Percentiles rank a stretch among this genome's conserved stretches.
Conservation (phyloP, 2,329 filamentous ascomycete genomes). For the Cladophialophora chaetospira region DNA sequence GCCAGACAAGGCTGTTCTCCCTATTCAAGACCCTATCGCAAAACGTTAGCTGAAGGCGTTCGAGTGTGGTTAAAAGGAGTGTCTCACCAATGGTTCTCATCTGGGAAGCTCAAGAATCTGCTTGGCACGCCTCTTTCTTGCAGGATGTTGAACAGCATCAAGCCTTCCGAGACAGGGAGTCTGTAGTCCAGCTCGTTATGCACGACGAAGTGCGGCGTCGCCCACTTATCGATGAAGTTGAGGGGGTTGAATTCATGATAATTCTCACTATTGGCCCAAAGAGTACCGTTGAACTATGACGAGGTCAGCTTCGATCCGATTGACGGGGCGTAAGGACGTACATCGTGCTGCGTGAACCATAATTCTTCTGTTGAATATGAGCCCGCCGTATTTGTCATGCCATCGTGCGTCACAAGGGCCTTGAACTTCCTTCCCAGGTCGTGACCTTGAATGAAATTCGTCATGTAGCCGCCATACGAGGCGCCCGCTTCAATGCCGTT, state of each 20-base stretch:
- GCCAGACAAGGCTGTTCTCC: slow-evolving; percentile 89
- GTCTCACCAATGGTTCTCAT: slow-evolving; percentile 63
- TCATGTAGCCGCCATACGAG: slow-evolving; percentile 50
- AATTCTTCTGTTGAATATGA: slow-evolving; percentile 55
- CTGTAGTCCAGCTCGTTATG: slow-evolving; percentile 86
- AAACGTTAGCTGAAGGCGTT: background rate
- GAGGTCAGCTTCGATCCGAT: slow-evolving; percentile 10
- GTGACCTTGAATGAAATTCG: slow-evolving; percentile 87
- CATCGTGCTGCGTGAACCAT: slow-evolving; percentile 54
- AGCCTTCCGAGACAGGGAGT: slow-evolving; percentile 76
- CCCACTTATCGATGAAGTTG: slow-evolving; percentile 65
- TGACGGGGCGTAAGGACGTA: slow-evolving; percentile 26
- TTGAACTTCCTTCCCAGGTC: slow-evolving; percentile 80
- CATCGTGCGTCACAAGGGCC: slow-evolving; percentile 85
- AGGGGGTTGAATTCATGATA: slow-evolving; percentile 74
- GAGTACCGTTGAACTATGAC: slow-evolving; percentile 48
- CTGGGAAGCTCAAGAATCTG: slow-evolving; percentile 75
- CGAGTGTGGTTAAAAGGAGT: background rate
- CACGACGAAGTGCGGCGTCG: slow-evolving; percentile 79
- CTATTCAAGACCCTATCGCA: slow-evolving; percentile 71
- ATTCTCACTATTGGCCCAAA: slow-evolving; percentile 58
- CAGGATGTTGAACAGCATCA: slow-evolving; percentile 78
- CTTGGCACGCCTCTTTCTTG: slow-evolving; percentile 74
- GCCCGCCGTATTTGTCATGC: slow-evolving; percentile 68
- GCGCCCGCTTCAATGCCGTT: slow-evolving; percentile 45